These are phyloP conservation scores for Didymella sp. DNA, from an alignment of 2,329 filamentous ascomycete species.

Conservation along the genomic window DNA sequence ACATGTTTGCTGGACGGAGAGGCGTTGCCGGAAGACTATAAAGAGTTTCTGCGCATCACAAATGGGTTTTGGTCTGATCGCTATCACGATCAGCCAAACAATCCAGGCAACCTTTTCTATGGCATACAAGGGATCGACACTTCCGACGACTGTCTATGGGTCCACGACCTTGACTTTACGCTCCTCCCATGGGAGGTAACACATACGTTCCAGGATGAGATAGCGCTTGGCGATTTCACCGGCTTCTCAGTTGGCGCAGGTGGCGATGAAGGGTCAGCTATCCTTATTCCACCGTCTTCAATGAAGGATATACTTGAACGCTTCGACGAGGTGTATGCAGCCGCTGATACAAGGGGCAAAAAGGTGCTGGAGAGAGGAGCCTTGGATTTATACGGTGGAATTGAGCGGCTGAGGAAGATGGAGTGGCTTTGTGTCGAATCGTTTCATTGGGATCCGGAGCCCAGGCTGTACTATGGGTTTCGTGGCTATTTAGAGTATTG, in stretches of 20 bases:
- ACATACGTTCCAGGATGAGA: not conserved
- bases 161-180: not conserved
- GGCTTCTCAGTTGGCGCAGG: not conserved
- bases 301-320: not conserved
- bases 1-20: not conserved
- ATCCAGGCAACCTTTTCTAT: not conserved
- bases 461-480: not conserved
- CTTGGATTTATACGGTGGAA: slow-evolving; percentile 13
- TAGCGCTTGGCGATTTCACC: not conserved
- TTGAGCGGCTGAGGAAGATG: slow-evolving; percentile 2
- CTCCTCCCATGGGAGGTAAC: not conserved
- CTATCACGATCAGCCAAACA: not conserved
- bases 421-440: slow-evolving; percentile 16
- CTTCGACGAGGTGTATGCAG: slow-evolving; percentile 10
- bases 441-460: slow-evolving; percentile 3
- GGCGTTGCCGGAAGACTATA: not conserved
- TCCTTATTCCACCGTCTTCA: not conserved
- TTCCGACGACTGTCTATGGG: not conserved
- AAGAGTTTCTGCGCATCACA: not conserved
- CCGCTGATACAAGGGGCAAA: slow-evolving; percentile 2
- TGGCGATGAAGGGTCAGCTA: not conserved
- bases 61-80: not conserved
- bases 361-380: slow-evolving; percentile 6
- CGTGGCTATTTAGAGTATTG: not conserved
- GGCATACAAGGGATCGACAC: not conserved